Evolutionary conservation across 495 filamentous ascomycete species (phyloP).

Genomic region (Corynascus novoguineensis): DNA sequence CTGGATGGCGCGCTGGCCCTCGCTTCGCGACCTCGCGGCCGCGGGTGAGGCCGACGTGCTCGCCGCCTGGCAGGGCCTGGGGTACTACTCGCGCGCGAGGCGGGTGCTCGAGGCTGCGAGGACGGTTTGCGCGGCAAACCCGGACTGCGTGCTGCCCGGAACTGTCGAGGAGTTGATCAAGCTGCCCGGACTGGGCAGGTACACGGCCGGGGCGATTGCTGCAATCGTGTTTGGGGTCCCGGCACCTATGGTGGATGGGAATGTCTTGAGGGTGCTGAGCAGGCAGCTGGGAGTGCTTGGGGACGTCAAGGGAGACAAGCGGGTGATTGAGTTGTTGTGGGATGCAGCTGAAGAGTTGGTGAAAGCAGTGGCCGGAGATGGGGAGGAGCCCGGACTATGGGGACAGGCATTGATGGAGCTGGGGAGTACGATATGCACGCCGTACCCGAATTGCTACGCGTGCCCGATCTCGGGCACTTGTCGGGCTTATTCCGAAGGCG

Average conservation of each 20-base stretch:
- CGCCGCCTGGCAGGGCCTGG: slow-evolving; percentile 38
- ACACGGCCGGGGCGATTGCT: slow-evolving; percentile 44
- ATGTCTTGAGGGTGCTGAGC: slow-evolving; percentile 42
- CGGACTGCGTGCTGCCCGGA: slow-evolving; percentile 30
- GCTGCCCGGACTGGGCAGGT: slow-evolving; percentile 43
- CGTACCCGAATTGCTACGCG: slow-evolving; percentile 38
- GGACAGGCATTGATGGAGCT: slow-evolving; percentile 48
- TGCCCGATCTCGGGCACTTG: slow-evolving; percentile 42
- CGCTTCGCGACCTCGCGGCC: slow-evolving; percentile 33
- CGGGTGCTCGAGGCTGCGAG: slow-evolving; percentile 37
- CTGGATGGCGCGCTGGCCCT: slow-evolving; percentile 43
- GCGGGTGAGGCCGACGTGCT: slow-evolving; percentile 38
- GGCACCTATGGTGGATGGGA: slow-evolving; percentile 46
- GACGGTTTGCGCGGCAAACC: slow-evolving; percentile 21
- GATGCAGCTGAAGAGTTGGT: slow-evolving; percentile 38
- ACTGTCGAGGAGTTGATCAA: slow-evolving; percentile 28
- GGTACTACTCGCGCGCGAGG: slow-evolving; percentile 43
- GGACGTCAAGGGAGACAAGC: slow-evolving; percentile 38
- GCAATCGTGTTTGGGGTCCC: slow-evolving; percentile 42
- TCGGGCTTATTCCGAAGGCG: slow-evolving; percentile 38
- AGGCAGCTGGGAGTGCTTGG: slow-evolving; percentile 39
- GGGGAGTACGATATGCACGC: slow-evolving; percentile 44
- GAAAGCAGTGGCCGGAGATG: slow-evolving; percentile 31
- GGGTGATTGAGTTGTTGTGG: slow-evolving; percentile 37
- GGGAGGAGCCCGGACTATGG: slow-evolving; percentile 35